phyloP scores from a whole-genome alignment of 2,329 filamentous ascomycete species.

The Colletotrichum godetiae region DNA sequence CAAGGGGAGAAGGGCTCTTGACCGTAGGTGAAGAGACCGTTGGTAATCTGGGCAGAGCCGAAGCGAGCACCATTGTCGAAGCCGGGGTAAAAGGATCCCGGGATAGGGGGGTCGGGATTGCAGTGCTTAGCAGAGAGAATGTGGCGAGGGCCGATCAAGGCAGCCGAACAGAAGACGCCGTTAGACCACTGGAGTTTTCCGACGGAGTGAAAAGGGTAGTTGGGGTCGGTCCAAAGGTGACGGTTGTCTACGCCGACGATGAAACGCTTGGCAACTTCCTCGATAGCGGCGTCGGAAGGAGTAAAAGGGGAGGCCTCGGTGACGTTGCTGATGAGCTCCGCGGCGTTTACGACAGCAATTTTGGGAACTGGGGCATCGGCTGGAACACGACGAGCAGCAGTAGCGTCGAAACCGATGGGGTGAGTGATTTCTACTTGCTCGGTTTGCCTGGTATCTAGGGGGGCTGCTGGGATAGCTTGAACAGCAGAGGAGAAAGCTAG shows the following conservation, averaged over 20 bases:
- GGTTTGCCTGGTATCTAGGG: neutral
- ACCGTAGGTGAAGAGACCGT: neutral
- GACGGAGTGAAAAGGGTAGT: neutral
- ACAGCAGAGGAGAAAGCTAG: no score
- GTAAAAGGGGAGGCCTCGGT: neutral
- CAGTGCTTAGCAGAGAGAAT: conserved; percentile 42
- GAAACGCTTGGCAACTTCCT: neutral
- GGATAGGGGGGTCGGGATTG: conserved; percentile 8
- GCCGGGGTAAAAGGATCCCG: neutral
- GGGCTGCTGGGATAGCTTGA: neutral
- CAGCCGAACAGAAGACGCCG: conserved; percentile 40
- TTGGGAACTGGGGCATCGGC: neutral
- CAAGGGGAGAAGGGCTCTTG: conserved; percentile 20
- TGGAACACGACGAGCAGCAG: neutral
- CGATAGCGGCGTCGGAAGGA: neutral
- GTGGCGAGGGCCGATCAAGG: conserved; percentile 42
- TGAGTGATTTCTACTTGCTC: neutral
- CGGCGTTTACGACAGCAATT: neutral
- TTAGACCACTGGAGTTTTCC: conserved; percentile 35
- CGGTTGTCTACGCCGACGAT: neutral
- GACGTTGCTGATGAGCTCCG: neutral
- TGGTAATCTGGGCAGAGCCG: neutral
- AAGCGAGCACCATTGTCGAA: neutral
- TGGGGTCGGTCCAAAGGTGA: neutral
- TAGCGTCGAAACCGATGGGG: neutral